These are phyloP conservation scores for Pythium utonaiense DNA, from an alignment of 352 stramenopile species.

Conservation along the genomic window DNA sequence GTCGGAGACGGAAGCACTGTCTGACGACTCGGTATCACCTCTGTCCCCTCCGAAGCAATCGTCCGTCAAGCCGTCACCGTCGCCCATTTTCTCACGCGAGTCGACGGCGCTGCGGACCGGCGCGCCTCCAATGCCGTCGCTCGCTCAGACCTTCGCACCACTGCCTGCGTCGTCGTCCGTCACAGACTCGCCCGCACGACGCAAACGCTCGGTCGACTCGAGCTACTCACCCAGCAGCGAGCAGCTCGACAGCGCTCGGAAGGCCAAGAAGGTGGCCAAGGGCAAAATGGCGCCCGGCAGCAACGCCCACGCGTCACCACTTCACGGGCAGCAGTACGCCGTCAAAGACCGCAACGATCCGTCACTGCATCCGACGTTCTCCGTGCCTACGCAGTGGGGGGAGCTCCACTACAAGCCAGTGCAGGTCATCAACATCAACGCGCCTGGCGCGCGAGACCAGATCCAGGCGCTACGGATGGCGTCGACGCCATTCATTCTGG, in stretches of 20 bases:
- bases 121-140: slow-evolving; percentile 6
- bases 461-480: slow-evolving; percentile 64
- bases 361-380: slow-evolving; percentile 45
- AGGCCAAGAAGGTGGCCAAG: slow-evolving; percentile 8
- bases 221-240: slow-evolving; percentile 16
- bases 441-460: slow-evolving; percentile 42
- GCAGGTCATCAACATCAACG: slow-evolving; percentile 63
- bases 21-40: background rate
- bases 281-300: slow-evolving; percentile 14
- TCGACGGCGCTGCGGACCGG: background rate
- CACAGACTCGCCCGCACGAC: background rate
- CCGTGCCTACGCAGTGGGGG: slow-evolving; percentile 69
- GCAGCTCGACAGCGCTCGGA: background rate
- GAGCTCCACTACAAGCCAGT: slow-evolving; percentile 61
- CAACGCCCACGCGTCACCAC: slow-evolving; percentile 1
- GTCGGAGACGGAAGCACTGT: background rate
- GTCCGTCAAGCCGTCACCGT: background rate
- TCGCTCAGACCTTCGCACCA: slow-evolving; percentile 4
- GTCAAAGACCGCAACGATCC: slow-evolving; percentile 14
- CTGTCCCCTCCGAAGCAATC: background rate
- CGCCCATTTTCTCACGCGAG: background rate
- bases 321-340: slow-evolving; percentile 9
- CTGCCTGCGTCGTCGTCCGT: background rate
- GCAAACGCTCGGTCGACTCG: slow-evolving; percentile 21
- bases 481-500: slow-evolving; percentile 67